These are phyloP conservation scores for Scutellaria baicalensis DNA, from an alignment of 257 asterid species.

Conservation along the genomic window DNA sequence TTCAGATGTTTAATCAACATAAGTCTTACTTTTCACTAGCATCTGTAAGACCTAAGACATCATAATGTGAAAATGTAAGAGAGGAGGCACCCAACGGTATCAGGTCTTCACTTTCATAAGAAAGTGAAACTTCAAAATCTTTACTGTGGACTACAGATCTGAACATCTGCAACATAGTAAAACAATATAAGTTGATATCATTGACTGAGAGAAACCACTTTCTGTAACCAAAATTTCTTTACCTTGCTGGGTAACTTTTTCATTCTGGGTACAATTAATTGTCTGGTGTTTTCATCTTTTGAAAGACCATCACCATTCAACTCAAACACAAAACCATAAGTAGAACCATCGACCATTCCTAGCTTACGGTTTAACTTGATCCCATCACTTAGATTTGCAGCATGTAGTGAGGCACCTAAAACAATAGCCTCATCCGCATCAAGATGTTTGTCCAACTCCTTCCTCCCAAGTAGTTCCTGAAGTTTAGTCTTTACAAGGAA, in stretches of 20 bases:
- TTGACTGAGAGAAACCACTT: background rate
- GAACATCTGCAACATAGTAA: conserved; percentile 58
- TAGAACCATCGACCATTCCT: conserved; percentile 97
- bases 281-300: conserved; percentile 78
- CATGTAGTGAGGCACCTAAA: conserved; percentile 91
- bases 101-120: conserved; percentile 74
- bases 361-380: conserved; percentile 95
- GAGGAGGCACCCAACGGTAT: conserved; percentile 76
- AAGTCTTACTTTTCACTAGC: conserved; percentile 66
- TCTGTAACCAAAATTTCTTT: conserved; percentile 10
- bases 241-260: conserved; percentile 97
- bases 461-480: conserved; percentile 93
- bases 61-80: conserved; percentile 67
- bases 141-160: conserved; percentile 78
- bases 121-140: conserved; percentile 89
- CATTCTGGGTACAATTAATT: conserved; percentile 86
- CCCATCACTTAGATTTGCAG: conserved; percentile 99
- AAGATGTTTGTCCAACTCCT: conserved; percentile 88
- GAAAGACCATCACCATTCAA: conserved; percentile 75
- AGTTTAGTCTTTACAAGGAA: conserved; percentile 68
- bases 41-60: conserved; percentile 78
- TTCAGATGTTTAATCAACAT: conserved; percentile 13
- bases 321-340: conserved; percentile 73
- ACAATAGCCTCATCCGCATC: conserved; percentile 98
- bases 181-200: conserved; percentile 8